Percentiles rank a stretch among this genome's conserved stretches.
Evolutionary conservation across 106 monocot genomes (phyloP).

Genomic region (Acorus calamus): DNA sequence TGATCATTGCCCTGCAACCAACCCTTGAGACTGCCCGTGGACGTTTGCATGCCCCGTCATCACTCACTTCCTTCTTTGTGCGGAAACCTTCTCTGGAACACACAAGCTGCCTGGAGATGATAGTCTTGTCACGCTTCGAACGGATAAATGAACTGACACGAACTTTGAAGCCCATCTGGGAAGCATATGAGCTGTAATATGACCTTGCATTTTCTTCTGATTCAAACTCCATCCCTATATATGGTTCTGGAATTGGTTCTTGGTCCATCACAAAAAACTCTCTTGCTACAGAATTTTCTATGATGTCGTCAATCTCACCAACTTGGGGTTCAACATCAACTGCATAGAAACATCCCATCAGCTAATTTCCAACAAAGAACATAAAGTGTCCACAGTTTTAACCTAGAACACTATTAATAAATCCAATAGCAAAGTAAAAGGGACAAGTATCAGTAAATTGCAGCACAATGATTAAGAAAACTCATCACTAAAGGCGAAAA

Average conservation of each 20-base stretch:
- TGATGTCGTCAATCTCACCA: conserved; percentile 24
- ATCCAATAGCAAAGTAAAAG: not conserved
- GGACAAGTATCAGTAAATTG: not conserved
- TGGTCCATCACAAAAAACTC: conserved; percentile 19
- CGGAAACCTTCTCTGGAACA: conserved; percentile 49
- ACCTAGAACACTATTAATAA: not conserved
- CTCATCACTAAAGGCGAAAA: not conserved
- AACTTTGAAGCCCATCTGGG: conserved; percentile 38
- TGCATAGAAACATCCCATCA: conserved; percentile 8
- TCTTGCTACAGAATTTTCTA: conserved; percentile 32
- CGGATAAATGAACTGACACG: conserved; percentile 52
- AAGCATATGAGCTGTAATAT: conserved; percentile 36
- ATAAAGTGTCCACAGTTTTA: not conserved
- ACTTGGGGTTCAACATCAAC: conserved; percentile 31
- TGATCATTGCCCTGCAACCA: conserved; percentile 63
- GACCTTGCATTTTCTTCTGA: conserved; percentile 34
- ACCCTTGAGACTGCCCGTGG: conserved; percentile 37
- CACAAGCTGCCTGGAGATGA: conserved; percentile 53
- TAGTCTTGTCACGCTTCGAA: conserved; percentile 53
- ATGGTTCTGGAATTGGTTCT: conserved; percentile 33
- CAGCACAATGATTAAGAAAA: not conserved
- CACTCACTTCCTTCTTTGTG: conserved; percentile 22
- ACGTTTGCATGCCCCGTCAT: conserved; percentile 26
- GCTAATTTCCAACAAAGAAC: not conserved
- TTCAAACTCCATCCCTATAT: conserved; percentile 56